Base-by-base conservation (phyloP, 805 yeast species). In the Cyberlindnera meyerae region DNA sequence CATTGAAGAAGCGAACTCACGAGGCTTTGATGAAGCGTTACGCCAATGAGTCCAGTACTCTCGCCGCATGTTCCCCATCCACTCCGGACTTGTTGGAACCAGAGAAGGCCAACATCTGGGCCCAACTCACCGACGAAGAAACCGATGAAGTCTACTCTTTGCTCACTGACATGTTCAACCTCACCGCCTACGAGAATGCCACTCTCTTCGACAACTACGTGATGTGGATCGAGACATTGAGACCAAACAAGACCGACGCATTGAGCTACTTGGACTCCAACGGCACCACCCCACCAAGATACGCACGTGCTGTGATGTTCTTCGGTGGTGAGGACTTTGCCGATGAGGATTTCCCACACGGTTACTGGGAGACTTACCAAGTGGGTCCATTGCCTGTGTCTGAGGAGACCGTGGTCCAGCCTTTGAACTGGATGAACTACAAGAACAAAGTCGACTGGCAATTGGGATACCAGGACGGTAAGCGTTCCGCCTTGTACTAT, bases 181-280 rank as follows among this genome's bases (percentile, higher is more conserved):
- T 51, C 32, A 51, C 55, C 4, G 21, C 36, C 11, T 38, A 33
- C 24, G 41, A 28, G n/a, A 31, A 51, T 31, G 51, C 55, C 8
- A 41, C 54, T 4, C 14, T 38, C 5, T 51, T 44, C 24, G 55
- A 51, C 27, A 51, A 51, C 43, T 51, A 39, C 32, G 27, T 45
- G 17, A 43, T 48, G 37, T 51, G 55, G 55, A 37, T 51, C 15
- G 55, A 51, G 39, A 31, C 40, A 1, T 28, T 53, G 22, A 38
- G 47, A 27, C 58, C 57, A 37, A 53, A 53, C 45, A 53, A 54
- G 37, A 48, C 59, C 4, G 57, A 44, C 36, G 59, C 57, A 14
- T 15, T 50, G 11, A 30, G 20, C 4, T 52, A 43, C 37, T 38
- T 54, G 39, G 58, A 53, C 32, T 24, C 27, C 18, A 36, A 47